Percentiles rank a stretch among this genome's conserved stretches.
Evolutionary conservation across 192 early-diverging fungal species (phyloP).

Genomic region (Glomus cerebriforme): DNA sequence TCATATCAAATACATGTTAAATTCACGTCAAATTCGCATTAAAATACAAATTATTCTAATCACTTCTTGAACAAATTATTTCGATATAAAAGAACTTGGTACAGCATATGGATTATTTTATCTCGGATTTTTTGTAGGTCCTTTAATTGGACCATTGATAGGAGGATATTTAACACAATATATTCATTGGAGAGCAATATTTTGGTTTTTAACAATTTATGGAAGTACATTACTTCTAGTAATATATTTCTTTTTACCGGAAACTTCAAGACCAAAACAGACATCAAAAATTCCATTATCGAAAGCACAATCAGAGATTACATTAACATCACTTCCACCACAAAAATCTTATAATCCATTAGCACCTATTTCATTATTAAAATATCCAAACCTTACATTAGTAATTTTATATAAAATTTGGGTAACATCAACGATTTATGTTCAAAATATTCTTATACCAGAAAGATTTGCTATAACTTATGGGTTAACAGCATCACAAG

Average conservation of each 20-base stretch:
- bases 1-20: background rate
- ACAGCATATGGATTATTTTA: slow-evolving; percentile 42
- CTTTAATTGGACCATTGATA: slow-evolving; percentile 43
- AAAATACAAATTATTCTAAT: no score
- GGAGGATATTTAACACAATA: slow-evolving; percentile 38
- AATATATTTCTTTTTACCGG: background rate
- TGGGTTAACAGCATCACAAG: background rate
- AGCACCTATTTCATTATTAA: background rate
- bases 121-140: slow-evolving; percentile 39
- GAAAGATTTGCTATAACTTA: background rate
- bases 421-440: background rate
- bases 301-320: background rate
- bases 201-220: slow-evolving; percentile 10
- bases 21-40: no score
- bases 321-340: background rate
- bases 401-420: background rate
- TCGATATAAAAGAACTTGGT: slow-evolving; percentile 33
- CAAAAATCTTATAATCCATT: background rate
- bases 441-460: slow-evolving; percentile 3
- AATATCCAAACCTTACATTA: background rate
- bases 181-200: background rate
- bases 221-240: background rate
- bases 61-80: no score
- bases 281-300: background rate
- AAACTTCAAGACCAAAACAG: background rate